These are phyloP conservation scores for Cytospora chrysosperma DNA, from an alignment of 2,329 filamentous ascomycete species.

Conservation along the genomic window DNA sequence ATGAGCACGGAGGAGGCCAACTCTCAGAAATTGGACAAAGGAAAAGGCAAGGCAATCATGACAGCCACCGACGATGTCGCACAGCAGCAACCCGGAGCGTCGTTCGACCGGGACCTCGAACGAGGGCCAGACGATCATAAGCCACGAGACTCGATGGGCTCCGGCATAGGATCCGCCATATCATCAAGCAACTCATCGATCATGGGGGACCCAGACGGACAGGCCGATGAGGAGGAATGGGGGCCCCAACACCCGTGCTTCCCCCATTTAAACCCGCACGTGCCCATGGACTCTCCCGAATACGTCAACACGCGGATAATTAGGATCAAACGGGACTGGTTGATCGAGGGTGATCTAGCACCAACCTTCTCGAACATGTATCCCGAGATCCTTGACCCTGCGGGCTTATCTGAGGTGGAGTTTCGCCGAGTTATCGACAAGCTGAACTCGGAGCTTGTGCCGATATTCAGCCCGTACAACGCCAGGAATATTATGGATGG, in stretches of 20 bases:
- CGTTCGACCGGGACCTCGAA: constrained; percentile 54
- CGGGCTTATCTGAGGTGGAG: constrained; percentile 77
- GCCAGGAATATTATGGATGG: constrained; percentile 77
- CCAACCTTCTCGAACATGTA: constrained; percentile 95
- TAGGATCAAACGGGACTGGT: constrained; percentile 87
- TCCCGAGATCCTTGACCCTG: constrained; percentile 89
- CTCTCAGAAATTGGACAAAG: constrained; percentile 39
- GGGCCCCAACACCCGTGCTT: constrained; percentile 92
- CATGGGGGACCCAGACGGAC: constrained; percentile 61
- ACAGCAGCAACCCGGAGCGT: constrained; percentile 32
- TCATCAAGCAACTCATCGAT: constrained; percentile 61
- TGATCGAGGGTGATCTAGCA: constrained; percentile 82
- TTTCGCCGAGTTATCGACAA: constrained; percentile 81
- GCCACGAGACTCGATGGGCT: constrained; percentile 47
- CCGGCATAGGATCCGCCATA: constrained; percentile 54
- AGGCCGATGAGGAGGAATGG: constrained; percentile 77
- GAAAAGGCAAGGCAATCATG: constrained; percentile 52
- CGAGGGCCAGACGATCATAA: constrained; percentile 49
- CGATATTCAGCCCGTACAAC: constrained; percentile 78
- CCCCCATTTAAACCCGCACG: constrained; percentile 90
- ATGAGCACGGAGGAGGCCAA: background rate
- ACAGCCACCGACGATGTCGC: constrained; percentile 33
- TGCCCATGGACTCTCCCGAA: constrained; percentile 72
- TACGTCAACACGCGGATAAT: constrained; percentile 83
- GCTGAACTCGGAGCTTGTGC: constrained; percentile 73